These are phyloP conservation scores for Penicillium capsulatum DNA, from an alignment of 2,329 filamentous ascomycete genomes.

Conservation along the genomic window DNA sequence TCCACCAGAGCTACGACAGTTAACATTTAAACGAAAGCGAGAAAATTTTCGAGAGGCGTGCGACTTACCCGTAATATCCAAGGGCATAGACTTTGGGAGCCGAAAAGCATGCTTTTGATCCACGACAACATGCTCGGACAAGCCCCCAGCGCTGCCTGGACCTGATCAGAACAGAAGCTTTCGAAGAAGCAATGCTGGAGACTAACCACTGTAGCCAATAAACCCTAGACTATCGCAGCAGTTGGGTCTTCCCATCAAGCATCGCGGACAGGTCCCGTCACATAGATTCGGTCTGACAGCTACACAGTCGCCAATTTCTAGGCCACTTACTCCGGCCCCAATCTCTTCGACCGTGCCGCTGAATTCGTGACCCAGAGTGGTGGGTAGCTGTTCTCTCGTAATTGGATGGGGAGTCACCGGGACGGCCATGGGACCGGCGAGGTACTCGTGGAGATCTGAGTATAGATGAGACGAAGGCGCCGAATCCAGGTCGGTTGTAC, in stretches of 20 bases:
- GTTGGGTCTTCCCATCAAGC: slow-evolving; percentile 52
- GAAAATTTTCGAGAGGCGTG: background rate
- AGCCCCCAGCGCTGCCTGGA: slow-evolving; percentile 25
- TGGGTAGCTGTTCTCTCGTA: slow-evolving; percentile 54
- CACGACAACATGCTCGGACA: slow-evolving; percentile 29
- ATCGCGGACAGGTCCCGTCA: slow-evolving; percentile 55
- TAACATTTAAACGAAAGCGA: background rate
- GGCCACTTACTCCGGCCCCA: slow-evolving; percentile 46
- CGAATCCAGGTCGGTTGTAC: background rate
- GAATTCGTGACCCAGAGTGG: slow-evolving; percentile 64
- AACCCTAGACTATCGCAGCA: slow-evolving; percentile 56
- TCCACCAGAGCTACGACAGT: slow-evolving; percentile 53
- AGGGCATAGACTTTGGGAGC: slow-evolving; percentile 21
- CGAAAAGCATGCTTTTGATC: slow-evolving; percentile 18
- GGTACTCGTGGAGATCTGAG: slow-evolving; percentile 52
- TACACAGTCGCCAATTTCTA: slow-evolving; percentile 55
- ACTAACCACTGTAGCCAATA: slow-evolving; percentile 46
- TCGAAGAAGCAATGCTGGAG: slow-evolving; percentile 20
- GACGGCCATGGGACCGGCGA: slow-evolving; percentile 47
- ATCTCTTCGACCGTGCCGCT: slow-evolving; percentile 57
- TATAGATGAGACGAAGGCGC: background rate
- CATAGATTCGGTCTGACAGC: slow-evolving; percentile 58
- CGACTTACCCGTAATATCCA: slow-evolving; percentile 25
- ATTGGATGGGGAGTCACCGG: slow-evolving; percentile 53
- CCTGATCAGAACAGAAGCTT: background rate